A percentile compares a stretch with the other conserved stretches of the same genome.
Conservation (phyloP, 2,329 filamentous ascomycete genomes). For the Aschersonia sp. region DNA sequence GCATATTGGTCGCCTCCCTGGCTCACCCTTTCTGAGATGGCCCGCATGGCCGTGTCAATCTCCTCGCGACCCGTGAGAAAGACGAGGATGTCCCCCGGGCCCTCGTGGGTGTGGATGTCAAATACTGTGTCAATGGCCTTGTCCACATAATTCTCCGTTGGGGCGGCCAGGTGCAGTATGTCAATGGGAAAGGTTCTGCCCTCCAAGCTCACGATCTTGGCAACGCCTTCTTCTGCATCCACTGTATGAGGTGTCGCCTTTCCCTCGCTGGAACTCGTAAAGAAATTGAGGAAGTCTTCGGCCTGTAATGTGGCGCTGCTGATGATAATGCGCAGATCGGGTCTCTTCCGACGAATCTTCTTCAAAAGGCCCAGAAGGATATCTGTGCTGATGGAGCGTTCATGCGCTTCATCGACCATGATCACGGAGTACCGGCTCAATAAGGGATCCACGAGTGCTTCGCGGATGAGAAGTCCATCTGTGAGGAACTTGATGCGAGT, state of each 20-base stretch:
- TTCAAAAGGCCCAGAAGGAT: slow-evolving; percentile 80
- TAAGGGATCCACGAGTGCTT: slow-evolving; percentile 84
- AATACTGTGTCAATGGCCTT: slow-evolving; percentile 70
- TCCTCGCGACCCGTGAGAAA: slow-evolving; percentile 90
- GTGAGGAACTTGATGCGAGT: slow-evolving; percentile 93
- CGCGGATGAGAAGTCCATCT: slow-evolving; percentile 78
- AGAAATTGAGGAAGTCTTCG: slow-evolving; percentile 72
- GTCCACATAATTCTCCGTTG: slow-evolving; percentile 77
- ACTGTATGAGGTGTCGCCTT: slow-evolving; percentile 10
- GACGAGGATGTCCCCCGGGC: slow-evolving; percentile 73
- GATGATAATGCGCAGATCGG: slow-evolving; percentile 75
- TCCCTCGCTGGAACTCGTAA: slow-evolving; percentile 31
- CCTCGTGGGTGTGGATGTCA: slow-evolving; percentile 71
- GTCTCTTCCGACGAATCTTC: slow-evolving; percentile 68
- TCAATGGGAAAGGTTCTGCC: slow-evolving; percentile 84
- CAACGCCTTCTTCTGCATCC: slow-evolving; percentile 15
- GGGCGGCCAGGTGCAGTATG: slow-evolving; percentile 61
- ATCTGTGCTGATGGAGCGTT: slow-evolving; percentile 84
- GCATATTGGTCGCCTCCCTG: slow-evolving; percentile 30
- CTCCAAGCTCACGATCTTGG: slow-evolving; percentile 64
- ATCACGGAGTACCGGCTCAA: slow-evolving; percentile 86
- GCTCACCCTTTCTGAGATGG: slow-evolving; percentile 57
- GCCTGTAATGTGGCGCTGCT: slow-evolving; percentile 91
- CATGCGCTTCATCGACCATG: slow-evolving; percentile 96
- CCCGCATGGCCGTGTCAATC: slow-evolving; percentile 70